phyloP scores from a whole-genome alignment of 1,284 basidiomycete species.

The Pisolithus thermaeus region DNA sequence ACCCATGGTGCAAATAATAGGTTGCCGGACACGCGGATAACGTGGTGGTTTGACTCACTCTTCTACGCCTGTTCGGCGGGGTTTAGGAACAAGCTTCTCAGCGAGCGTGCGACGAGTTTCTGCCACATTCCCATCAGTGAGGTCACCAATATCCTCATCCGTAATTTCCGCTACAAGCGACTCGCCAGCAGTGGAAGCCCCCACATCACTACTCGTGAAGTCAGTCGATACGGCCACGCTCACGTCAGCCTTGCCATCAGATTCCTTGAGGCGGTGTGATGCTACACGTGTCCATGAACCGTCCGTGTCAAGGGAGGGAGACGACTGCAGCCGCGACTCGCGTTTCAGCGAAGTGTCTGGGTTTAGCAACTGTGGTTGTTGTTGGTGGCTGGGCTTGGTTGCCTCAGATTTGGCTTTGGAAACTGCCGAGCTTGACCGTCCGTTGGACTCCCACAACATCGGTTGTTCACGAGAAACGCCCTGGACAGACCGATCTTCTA shows the following conservation, averaged over 20 bases:
- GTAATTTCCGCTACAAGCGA: conserved; percentile 45
- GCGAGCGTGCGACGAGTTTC: conserved; percentile 44
- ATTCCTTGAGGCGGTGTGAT: conserved; percentile 14
- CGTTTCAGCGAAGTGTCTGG: conserved; percentile 20
- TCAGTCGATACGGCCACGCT: conserved; percentile 25
- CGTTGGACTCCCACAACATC: neutral
- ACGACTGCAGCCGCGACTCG: conserved; percentile 7
- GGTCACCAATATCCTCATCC: conserved; percentile 26
- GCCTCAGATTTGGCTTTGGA: neutral
- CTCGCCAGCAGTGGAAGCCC: conserved; percentile 43
- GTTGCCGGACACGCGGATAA: neutral
- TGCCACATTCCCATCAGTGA: conserved; percentile 11
- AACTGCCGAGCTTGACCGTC: neutral
- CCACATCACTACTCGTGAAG: conserved; percentile 46
- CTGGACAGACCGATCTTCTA: neutral
- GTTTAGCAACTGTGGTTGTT: conserved; percentile 14
- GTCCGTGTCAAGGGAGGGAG: conserved; percentile 32
- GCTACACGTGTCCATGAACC: conserved; percentile 49
- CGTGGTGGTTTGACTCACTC: conserved; percentile 34
- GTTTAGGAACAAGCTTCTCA: conserved; percentile 53
- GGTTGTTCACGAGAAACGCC: conserved; percentile 1
- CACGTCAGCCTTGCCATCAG: conserved; percentile 10
- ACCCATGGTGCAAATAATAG: neutral
- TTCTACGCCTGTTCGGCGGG: conserved; percentile 58
- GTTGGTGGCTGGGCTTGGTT: conserved; percentile 10